Base-by-base conservation (phyloP, 1,284 basidiomycete species). In the Leccinum fuscescens region DNA sequence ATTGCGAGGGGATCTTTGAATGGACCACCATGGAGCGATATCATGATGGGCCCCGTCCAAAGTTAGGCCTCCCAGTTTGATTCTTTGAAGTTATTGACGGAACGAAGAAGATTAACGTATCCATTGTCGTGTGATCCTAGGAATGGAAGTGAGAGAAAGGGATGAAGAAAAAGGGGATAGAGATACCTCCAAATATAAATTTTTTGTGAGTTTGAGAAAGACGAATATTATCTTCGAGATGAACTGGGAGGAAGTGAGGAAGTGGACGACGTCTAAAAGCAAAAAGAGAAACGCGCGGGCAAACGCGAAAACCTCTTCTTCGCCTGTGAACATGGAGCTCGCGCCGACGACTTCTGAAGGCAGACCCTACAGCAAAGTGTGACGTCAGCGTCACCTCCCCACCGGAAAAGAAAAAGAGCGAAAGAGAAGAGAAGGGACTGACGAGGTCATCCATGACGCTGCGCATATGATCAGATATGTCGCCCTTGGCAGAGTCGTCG, bases 281-380 rank as follows among this genome's bases (percentile, higher is more conserved):
- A 9, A 54, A 59, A 39, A 39, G 39, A 60, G 44, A 46, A 69
- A 95, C 39, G 94, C 95, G 54, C 95, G 83, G 9, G 94, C 94
- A 74, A 96, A 98, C 1, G 95, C 95, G 73, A 98, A 97, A 6
- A 96, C 73, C 75, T 98, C 95, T 74, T 97, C 95, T 69, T 97
- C 94, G 4, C 94, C 93, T 0, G 88, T 89, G 73, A 97, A 98
- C 76, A 98, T 90, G 22, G 93, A 90, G 59, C 90, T 91, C 1
- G 82, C 80, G 27, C 93, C 92, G 15, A 95, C 87, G 24, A 84
- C 78, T 24, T 92, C 86, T 14, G 83, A 80, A 3, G 87, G 82
- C 1, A 96, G 77, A n/a, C 93, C 92, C 91, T 94, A 27, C n/a
- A 14, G 24, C 17, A 35, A 35, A 14, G n/a, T 5, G n/a, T 42